A percentile compares a stretch with the other conserved stretches of the same genome.
Conservation (phyloP, 202 grass and related monocot genomes). For the Carex arenaria region DNA sequence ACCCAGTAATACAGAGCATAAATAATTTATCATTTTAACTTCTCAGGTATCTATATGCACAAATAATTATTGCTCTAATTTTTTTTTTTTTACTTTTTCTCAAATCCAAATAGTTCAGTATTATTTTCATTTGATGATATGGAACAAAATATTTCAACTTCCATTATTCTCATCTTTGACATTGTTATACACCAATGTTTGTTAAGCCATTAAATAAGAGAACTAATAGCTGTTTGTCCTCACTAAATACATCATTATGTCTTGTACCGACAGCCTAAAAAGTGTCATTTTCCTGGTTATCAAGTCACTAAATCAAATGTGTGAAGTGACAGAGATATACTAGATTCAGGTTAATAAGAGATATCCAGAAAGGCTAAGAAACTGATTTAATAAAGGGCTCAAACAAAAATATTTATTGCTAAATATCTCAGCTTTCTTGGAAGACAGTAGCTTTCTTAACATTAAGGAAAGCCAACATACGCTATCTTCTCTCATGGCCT, state of each 20-base stretch:
- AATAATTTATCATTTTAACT: not conserved
- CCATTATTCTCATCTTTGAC: not conserved
- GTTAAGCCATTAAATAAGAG: not conserved
- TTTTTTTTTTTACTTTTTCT: not conserved
- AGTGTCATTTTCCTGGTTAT: not conserved
- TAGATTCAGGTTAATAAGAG: not conserved
- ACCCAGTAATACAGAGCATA: not conserved
- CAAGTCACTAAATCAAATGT: not conserved
- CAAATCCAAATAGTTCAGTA: not conserved
- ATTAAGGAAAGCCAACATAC: not conserved
- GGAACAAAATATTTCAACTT: not conserved
- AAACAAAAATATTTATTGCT: not conserved
- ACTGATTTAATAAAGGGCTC: not conserved
- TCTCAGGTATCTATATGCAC: not conserved
- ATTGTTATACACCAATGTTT: not conserved
- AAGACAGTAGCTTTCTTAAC: not conserved
- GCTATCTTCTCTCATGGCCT: not conserved
- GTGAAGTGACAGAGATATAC: not conserved
- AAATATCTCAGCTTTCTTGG: conserved; percentile 4
- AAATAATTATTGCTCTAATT: not conserved
- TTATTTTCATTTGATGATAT: not conserved
- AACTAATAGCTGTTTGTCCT: not conserved
- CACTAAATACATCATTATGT: not conserved
- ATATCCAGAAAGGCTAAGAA: not conserved
- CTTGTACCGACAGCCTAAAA: not conserved